phyloP scores from a whole-genome alignment of 768 basidiomycete genomes.

The Leccinum longicurvipes region DNA sequence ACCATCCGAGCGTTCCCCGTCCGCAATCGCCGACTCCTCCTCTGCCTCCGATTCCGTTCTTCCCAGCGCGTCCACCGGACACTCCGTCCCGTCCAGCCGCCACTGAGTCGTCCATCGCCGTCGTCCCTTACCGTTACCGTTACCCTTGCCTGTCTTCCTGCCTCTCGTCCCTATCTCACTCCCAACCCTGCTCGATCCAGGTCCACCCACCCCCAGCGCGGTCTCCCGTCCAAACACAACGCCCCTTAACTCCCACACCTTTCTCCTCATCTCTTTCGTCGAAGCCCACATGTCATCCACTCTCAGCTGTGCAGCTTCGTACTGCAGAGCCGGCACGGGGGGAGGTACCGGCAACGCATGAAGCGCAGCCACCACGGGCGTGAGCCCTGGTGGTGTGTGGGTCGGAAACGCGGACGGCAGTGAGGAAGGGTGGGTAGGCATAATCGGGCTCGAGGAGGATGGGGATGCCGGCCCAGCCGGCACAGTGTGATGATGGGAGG shows the following conservation, averaged over 20 bases:
- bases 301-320: constrained; percentile 69
- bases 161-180: constrained; percentile 41
- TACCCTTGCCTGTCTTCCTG: constrained; percentile 41
- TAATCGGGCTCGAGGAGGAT: neutral
- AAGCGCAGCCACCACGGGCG: constrained; percentile 32
- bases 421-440: constrained; percentile 1
- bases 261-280: constrained; percentile 55
- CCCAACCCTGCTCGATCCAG: constrained; percentile 47
- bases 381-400: constrained; percentile 4
- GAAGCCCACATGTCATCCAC: constrained; percentile 66
- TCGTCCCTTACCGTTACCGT: constrained; percentile 60
- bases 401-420: constrained; percentile 1
- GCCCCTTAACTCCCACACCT: constrained; percentile 62
- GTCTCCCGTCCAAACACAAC: constrained; percentile 65
- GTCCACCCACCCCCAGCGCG: constrained; percentile 35
- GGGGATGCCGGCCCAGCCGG: neutral
- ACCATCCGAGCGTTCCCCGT: constrained; percentile 30
- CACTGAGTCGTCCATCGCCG: constrained; percentile 43
- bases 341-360: constrained; percentile 30
- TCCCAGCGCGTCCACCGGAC: constrained; percentile 64
- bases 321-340: constrained; percentile 47
- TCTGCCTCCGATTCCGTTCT: constrained; percentile 75
- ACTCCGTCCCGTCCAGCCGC: constrained; percentile 60
- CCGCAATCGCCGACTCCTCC: constrained; percentile 50
- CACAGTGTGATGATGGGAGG: constrained; percentile 14